phyloP scores from a whole-genome alignment of 2,329 filamentous ascomycete species.

The Colletotrichum orchidophilum region DNA sequence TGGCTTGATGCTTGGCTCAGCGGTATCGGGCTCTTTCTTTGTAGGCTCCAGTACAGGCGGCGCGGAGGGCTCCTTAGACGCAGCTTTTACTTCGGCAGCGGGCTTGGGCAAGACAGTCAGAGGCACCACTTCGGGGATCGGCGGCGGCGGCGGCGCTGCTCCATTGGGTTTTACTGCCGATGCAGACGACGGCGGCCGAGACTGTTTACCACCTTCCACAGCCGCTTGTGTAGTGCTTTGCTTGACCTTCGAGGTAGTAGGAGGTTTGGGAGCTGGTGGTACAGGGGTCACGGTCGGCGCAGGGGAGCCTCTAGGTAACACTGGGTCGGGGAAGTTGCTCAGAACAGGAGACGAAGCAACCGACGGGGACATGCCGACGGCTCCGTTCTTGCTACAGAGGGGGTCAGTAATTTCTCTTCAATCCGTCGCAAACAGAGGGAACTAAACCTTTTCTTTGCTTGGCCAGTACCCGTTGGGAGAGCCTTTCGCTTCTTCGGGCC shows the following conservation, averaged over 20 bases:
- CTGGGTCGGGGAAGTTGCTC: conserved; percentile 71
- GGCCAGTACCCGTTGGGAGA: conserved; percentile 71
- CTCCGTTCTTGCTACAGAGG: conserved; percentile 44
- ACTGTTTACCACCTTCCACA: conserved; percentile 60
- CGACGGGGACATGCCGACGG: conserved; percentile 70
- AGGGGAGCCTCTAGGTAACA: conserved; percentile 65
- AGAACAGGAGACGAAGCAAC: conserved; percentile 81
- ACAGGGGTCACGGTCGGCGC: conserved; percentile 53
- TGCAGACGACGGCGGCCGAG: conserved; percentile 67
- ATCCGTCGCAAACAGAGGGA: not conserved
- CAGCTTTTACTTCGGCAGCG: conserved; percentile 7
- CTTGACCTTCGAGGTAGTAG: conserved; percentile 75
- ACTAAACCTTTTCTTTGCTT: conserved; percentile 78
- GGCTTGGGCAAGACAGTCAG: conserved; percentile 26
- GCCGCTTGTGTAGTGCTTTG: conserved; percentile 77
- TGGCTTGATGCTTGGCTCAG: conserved; percentile 37
- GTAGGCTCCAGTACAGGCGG: conserved; percentile 25
- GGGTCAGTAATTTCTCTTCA: conserved; percentile 26
- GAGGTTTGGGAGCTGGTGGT: conserved; percentile 18
- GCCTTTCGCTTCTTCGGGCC: conserved; percentile 78
- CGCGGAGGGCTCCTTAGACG: conserved; percentile 40
- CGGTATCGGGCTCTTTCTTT: conserved; percentile 39
- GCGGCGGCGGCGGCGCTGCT: conserved; percentile 42
- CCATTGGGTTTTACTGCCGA: conserved; percentile 68
- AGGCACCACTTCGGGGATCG: conserved; percentile 48